Evolutionary conservation across 1,284 basidiomycete genomes (phyloP), one percentile per base, ranked within the genome.

Genomic region (Schizophyllum amplum): DNA sequence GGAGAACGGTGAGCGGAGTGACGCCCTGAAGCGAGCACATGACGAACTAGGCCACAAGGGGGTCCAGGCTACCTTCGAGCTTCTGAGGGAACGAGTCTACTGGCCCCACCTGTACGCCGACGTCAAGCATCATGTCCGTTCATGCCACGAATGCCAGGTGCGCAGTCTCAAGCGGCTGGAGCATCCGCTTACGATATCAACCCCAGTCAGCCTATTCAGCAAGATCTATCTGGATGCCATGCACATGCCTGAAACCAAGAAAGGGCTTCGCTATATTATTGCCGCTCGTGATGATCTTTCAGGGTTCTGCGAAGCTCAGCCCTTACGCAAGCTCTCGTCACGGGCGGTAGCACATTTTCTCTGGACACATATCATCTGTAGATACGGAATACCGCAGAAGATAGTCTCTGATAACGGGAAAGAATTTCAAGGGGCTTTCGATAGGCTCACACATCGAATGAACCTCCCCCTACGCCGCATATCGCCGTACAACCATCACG

Each of bases 401-500:
- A 69, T 74, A 5, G 66, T 70, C 0, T 73, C 69, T 0, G 71
- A 74, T 53, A 72, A 72, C 62, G 67, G 71, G 9, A 20, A 59
- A 13, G 63, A 68, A 57, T 57, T 65, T 2, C 53, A 59, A 33
- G 58, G 47, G 20, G 67, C 67, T 1, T 69, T 70, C 55, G 50
- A 55, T 5, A 53, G 17, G 2, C 22, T 57, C 1, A 51, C 54
- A 27, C 51, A 54, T 9, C 25, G 49, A 7, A 26, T 54, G 47
- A 24, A 23, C 1, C 26, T 55, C 11, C 56, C 56, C 2, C 58
- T 55, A 24, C 54, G 68, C 4, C 47, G 51, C 24, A 69, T 70
- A 5, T 66, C 63, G 0, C 56, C 61, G 0, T 71, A 68, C 47
- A 70, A 69, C 47, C 65, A 65, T 0, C 57, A 61, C 51, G 68